Evolutionary conservation across 306 rosid species (phyloP), one percentile per base, ranked within the genome.

Genomic region (Vigna angularis): DNA sequence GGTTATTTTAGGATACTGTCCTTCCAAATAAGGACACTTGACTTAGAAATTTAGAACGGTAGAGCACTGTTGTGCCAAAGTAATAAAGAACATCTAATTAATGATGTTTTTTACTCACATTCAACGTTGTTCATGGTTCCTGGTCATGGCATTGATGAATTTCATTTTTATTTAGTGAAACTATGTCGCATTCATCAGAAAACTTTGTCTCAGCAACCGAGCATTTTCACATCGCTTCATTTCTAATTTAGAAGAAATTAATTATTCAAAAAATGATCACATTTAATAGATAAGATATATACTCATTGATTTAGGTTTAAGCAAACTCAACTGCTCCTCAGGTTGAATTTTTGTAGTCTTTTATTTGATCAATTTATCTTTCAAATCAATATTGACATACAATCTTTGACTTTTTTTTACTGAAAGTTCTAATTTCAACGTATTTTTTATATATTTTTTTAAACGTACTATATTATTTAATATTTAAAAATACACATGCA

Each of bases 171-270:
- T 45, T 50, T 2, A 84, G 79, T 87, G 78, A 77, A 78, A 80
- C 80, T 34, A 73, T 92, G 81, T 62, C 51, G 30, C 63, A 79
- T 82, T 63, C 45, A 20, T 77, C 59, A 14, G 87, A 86, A 73
- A 85, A 78, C 79, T 57, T 70, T 68, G 79, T 64, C 77, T 50
- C 59, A 85, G 72, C 92, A 70, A 88, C 89, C 77, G 18, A 70
- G 76, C 73, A 61, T 68, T 53, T 70, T 4, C 74, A 48, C 74
- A 48, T 1, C 1, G 42, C 47, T 47, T 5, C 0, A 3, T 63
- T 49, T 32, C 51, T 18, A n/a, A 57, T 11, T 24, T 26, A 26
- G 28, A 26, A 26, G 12, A 22, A 30, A 61, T 18, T 5, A 61
- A 13, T 61, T 32, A n/a, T 24, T 6, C 32, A 5, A 26, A 42